Evolutionary conservation across 208 protist genomes (phyloP), one percentile per base, ranked within the genome.

Genomic region (Trypanosoma congolense): DNA sequence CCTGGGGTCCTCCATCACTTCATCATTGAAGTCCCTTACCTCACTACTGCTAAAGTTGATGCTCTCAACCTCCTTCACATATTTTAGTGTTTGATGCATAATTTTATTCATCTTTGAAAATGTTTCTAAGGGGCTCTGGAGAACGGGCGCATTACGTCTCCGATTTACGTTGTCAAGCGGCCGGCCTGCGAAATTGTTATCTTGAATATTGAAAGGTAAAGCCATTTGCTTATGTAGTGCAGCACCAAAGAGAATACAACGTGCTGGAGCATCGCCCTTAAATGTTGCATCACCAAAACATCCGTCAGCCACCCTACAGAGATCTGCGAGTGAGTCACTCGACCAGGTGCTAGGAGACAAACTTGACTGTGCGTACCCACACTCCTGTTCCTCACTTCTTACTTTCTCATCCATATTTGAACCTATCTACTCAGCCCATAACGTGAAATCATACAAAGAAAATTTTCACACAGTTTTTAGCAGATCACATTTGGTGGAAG

Each of bases 41-140:
- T 77, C 56, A 18, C 52, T 47, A 19, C 85, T 78, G 53, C 83
- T 78, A 57, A 92, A 92, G 52, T 92, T 74, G 14, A 92, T 66
- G 42, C 85, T 77, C 24, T 75, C 76, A 8, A 92, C 75, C 30
- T 82, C 72, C 24, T 89, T 83, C n/a, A 92, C 64, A 61, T 87
- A 92, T 14, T 76, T 76, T 10, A 92, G 65, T 1, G 81, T 89
- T 55, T 89, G 71, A 49, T 78, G 66, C 58, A 76, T 75, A 21
- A 82, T 53, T 43, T 46, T 54, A 51, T 92, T 92, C 71, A 92
- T 81, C 22, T 54, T 60, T n/a, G 53, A 56, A 70, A 92, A 92
- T 1, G 73, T 74, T 24, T 87, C 76, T 14, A 67, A 58, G 21
- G 80, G 85, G 30, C 70, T 70, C 55, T 92, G 85, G 14, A 88